These are phyloP conservation scores for Rhodosporidiobolus odoratus DNA, from an alignment of 768 basidiomycete species.

Conservation along the genomic window DNA sequence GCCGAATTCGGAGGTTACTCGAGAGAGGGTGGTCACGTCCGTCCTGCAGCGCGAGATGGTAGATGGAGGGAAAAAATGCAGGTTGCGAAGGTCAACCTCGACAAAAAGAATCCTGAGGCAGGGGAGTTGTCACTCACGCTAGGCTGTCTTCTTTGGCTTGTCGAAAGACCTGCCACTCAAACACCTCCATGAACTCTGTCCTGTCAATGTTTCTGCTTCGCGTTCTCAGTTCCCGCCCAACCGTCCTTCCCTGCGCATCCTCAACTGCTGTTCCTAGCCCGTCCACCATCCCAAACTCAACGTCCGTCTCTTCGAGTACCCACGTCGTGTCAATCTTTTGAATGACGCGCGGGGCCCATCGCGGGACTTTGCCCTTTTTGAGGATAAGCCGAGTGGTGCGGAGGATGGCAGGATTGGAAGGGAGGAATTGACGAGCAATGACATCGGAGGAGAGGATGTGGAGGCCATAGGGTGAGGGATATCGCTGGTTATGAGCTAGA, in stretches of 20 bases:
- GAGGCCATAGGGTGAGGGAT: conserved; percentile 88
- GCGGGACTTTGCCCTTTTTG: conserved; percentile 82
- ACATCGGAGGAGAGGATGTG: conserved; percentile 96
- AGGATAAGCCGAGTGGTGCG: conserved; percentile 84
- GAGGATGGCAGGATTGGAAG: conserved; percentile 56
- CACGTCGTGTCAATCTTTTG: conserved; percentile 80
- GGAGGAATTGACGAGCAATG: conserved; percentile 63
- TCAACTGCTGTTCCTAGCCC: conserved; percentile 40
- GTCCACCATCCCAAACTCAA: conserved; percentile 64
- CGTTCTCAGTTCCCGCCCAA: conserved; percentile 57
- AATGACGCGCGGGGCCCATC: conserved; percentile 83
- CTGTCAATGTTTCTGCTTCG: conserved; percentile 86
- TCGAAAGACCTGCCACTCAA: conserved; percentile 53
- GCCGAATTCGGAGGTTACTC: conserved; percentile 36
- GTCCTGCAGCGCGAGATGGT: background rate
- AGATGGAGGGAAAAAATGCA: background rate
- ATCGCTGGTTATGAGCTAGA: conserved; percentile 87
- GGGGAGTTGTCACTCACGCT: too few relatives aligned
- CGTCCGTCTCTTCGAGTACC: conserved; percentile 91
- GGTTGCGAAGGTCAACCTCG: background rate
- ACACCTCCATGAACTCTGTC: conserved; percentile 86
- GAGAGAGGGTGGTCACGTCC: conserved; percentile 13
- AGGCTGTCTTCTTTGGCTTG: background rate
- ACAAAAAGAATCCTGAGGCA: background rate
- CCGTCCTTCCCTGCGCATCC: background rate